phyloP scores from a whole-genome alignment of 2,329 filamentous ascomycete species.

The Pseudogymnoascus sp. region DNA sequence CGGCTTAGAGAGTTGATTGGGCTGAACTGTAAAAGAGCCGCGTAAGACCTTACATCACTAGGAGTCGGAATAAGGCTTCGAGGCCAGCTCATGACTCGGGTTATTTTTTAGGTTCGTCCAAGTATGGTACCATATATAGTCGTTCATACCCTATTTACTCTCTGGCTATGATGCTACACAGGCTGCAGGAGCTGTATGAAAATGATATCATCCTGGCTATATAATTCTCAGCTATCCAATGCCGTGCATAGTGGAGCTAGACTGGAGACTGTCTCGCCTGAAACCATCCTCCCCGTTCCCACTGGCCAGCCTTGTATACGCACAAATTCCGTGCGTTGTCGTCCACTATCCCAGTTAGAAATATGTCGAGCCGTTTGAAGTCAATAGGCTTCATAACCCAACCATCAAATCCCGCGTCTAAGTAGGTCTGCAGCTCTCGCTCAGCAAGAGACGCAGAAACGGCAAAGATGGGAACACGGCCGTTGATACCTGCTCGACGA shows the following conservation, averaged over 20 bases:
- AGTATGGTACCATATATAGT: too few relatives aligned
- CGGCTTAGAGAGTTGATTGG: too few relatives aligned
- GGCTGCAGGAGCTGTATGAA: too few relatives aligned
- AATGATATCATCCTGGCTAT: too few relatives aligned
- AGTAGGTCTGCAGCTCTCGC: conserved; percentile 57
- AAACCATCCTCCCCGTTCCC: conserved; percentile 88
- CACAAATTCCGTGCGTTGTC: conserved; percentile 49
- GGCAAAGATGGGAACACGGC: conserved; percentile 72
- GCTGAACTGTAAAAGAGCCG: not conserved
- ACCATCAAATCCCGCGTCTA: conserved; percentile 74
- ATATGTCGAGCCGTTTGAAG: conserved; percentile 61
- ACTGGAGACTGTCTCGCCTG: conserved; percentile 12
- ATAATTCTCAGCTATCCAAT: too few relatives aligned
- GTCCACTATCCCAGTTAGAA: conserved; percentile 63
- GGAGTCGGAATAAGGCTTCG: not conserved
- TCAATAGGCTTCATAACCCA: conserved; percentile 89
- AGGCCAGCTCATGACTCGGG: not conserved
- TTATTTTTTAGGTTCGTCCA: not conserved
- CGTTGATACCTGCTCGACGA: conserved; percentile 48
- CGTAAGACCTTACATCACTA: not conserved
- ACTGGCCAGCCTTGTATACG: conserved; percentile 62
- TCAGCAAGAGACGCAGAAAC: conserved; percentile 79
- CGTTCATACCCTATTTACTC: too few relatives aligned
- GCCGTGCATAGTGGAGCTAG: not conserved
- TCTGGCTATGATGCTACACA: too few relatives aligned